These are phyloP conservation scores for Flaveria bidentis DNA, from an alignment of 129 eudicot species.

Conservation along the genomic window DNA sequence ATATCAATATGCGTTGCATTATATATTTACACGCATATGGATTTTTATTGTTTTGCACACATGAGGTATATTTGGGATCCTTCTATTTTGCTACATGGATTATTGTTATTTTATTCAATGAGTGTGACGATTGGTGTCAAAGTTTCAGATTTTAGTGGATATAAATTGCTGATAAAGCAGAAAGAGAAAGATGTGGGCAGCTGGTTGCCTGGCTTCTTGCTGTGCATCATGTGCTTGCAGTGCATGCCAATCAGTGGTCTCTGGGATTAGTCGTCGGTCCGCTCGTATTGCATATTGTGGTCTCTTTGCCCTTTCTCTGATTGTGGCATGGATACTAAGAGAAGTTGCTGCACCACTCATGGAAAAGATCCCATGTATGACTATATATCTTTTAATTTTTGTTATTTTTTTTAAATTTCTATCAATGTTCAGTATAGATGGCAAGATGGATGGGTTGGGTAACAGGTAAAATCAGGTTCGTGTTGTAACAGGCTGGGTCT, in stretches of 20 bases:
- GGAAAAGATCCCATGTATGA: constrained; percentile 98
- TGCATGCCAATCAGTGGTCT: constrained; percentile 84
- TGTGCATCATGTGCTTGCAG: constrained; percentile 96
- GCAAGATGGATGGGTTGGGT: not conserved
- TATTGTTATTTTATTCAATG: constrained; percentile 3
- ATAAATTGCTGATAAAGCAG: constrained; percentile 28
- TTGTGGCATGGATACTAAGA: constrained; percentile 91
- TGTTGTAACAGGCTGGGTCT: not conserved
- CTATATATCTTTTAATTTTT: not conserved
- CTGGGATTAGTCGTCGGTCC: constrained; percentile 86
- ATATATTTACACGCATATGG: not conserved
- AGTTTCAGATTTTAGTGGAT: constrained; percentile 18
- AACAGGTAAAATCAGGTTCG: not conserved
- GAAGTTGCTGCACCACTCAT: constrained; percentile 97
- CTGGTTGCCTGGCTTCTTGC: constrained; percentile 96
- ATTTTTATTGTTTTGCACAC: not conserved
- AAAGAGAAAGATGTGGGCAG: constrained; percentile 86
- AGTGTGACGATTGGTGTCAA: constrained; percentile 21
- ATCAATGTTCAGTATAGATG: not conserved
- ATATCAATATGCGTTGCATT: not conserved
- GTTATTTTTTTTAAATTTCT: not conserved
- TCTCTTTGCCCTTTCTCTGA: constrained; percentile 80
- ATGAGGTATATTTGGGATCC: not conserved
- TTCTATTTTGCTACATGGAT: not conserved
- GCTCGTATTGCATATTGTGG: constrained; percentile 99